Percentiles rank a stretch among this genome's conserved stretches.
phyloP scores from a whole-genome alignment of 139 green algal genomes.

The Chlorella vulgaris region DNA sequence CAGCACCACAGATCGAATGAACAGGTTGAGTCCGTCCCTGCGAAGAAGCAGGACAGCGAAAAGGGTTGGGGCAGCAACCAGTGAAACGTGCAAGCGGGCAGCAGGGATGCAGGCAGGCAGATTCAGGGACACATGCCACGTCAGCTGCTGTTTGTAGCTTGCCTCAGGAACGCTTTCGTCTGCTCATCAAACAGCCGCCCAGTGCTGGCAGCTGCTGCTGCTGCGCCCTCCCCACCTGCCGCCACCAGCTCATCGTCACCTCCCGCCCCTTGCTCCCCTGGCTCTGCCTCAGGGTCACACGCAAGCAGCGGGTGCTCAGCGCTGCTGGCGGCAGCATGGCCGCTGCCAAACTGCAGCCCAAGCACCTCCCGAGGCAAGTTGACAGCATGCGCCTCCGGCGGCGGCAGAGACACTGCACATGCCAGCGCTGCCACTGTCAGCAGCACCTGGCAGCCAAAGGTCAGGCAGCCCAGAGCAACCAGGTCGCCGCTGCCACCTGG shows the following conservation, averaged over 20 bases:
- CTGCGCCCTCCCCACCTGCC: too few species aligned
- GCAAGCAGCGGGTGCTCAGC: neutral
- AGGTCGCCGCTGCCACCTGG: neutral
- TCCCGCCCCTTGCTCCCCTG: too few species aligned
- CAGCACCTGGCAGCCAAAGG: conserved; percentile 22
- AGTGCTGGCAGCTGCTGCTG: neutral
- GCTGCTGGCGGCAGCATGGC: too few species aligned
- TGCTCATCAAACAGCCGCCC: conserved; percentile 3
- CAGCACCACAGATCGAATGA: conserved; percentile 59
- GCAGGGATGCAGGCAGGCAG: too few species aligned
- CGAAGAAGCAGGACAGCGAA: neutral
- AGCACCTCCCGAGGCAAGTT: neutral
- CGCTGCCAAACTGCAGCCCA: neutral
- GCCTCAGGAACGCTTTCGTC: conserved; percentile 11
- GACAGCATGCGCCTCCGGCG: conserved; percentile 3
- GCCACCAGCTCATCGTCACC: too few species aligned
- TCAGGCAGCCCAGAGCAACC: conserved; percentile 32
- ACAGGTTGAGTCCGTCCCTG: conserved; percentile 62
- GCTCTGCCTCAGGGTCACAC: too few species aligned
- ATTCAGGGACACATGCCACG: too few species aligned
- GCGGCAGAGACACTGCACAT: conserved; percentile 28
- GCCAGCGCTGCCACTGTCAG: neutral
- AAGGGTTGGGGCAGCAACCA: neutral
- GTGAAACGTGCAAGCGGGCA: too few species aligned
- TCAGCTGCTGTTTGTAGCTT: too few species aligned